Percentiles rank a stretch among this genome's conserved stretches.
These are phyloP conservation scores for Blastomyces emzantsi DNA, from an alignment of 2,329 filamentous ascomycete genomes.

Conservation along the genomic window DNA sequence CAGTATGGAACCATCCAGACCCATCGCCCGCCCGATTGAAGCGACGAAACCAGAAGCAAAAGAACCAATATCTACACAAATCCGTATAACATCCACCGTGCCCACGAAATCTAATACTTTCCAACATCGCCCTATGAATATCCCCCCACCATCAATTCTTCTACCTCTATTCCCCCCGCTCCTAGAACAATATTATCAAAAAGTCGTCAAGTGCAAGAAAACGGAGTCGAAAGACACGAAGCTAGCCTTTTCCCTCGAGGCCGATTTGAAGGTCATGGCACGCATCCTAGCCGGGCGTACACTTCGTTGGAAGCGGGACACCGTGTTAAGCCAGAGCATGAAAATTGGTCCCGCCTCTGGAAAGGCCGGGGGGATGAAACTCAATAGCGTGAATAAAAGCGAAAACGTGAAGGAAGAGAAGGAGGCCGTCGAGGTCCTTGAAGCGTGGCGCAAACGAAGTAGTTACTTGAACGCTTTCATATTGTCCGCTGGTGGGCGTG, in stretches of 20 bases:
- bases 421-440: constrained; percentile 68
- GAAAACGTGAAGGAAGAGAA: constrained; percentile 77
- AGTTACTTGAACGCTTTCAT: constrained; percentile 61
- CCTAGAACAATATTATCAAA: constrained; percentile 55
- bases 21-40: neutral
- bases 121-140: constrained; percentile 62
- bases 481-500: constrained; percentile 29
- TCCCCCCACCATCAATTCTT: constrained; percentile 78
- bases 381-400: constrained; percentile 72
- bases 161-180: constrained; percentile 66
- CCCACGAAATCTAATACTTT: constrained; percentile 6
- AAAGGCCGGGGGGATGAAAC: constrained; percentile 77
- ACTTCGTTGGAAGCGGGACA: constrained; percentile 83
- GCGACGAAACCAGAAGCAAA: neutral
- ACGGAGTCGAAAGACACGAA: constrained; percentile 23
- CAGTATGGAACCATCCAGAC: neutral
- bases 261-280: constrained; percentile 50
- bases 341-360: constrained; percentile 67
- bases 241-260: constrained; percentile 23
- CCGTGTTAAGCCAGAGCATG: constrained; percentile 76
- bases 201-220: constrained; percentile 54
- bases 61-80: neutral
- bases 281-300: constrained; percentile 77
- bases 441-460: constrained; percentile 65
- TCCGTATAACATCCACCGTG: neutral